Evolutionary conservation across 176 grass and related monocot genomes (phyloP).

Genomic region (Thinopyrum elongatum): DNA sequence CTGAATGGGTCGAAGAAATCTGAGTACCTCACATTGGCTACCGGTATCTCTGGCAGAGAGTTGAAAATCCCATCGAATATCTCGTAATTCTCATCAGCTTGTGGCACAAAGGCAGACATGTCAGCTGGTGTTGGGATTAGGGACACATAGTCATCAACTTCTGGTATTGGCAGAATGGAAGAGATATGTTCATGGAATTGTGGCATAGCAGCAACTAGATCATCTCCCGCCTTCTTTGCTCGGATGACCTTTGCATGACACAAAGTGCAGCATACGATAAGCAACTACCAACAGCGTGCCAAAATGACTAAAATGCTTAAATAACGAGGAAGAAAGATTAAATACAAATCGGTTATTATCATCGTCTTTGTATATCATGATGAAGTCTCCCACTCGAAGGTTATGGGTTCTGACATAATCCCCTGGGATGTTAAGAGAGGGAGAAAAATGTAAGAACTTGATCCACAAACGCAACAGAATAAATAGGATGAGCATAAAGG

Average conservation of each 20-base stretch:
- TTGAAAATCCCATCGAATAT: slow-evolving; percentile 80
- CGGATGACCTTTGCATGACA: slow-evolving; percentile 63
- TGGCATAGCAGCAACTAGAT: slow-evolving; percentile 29
- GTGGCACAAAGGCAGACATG: slow-evolving; percentile 37
- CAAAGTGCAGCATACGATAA: slow-evolving; percentile 15
- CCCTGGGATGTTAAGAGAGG: slow-evolving; percentile 41
- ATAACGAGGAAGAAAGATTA: background rate
- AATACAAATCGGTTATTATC: slow-evolving; percentile 71
- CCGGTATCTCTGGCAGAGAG: slow-evolving; percentile 82
- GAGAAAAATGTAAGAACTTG: slow-evolving; percentile 19
- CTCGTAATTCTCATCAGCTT: slow-evolving; percentile 47
- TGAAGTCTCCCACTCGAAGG: slow-evolving; percentile 77
- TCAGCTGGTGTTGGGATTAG: slow-evolving; percentile 32
- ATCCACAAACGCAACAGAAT: background rate
- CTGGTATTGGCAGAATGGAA: slow-evolving; percentile 22
- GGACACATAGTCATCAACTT: slow-evolving; percentile 29
- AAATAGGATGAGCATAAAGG: background rate
- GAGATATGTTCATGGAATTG: slow-evolving; percentile 32
- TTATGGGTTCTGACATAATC: slow-evolving; percentile 71
- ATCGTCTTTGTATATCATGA: slow-evolving; percentile 95
- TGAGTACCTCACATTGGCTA: slow-evolving; percentile 65
- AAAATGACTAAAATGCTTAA: background rate
- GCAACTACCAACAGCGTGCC: background rate
- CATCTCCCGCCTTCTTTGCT: slow-evolving; percentile 60
- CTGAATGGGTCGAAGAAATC: slow-evolving; percentile 69